Evolutionary conservation across 192 early-diverging fungal species (phyloP), one percentile per base, ranked within the genome.

Genomic region (Phycomyces nitens): DNA sequence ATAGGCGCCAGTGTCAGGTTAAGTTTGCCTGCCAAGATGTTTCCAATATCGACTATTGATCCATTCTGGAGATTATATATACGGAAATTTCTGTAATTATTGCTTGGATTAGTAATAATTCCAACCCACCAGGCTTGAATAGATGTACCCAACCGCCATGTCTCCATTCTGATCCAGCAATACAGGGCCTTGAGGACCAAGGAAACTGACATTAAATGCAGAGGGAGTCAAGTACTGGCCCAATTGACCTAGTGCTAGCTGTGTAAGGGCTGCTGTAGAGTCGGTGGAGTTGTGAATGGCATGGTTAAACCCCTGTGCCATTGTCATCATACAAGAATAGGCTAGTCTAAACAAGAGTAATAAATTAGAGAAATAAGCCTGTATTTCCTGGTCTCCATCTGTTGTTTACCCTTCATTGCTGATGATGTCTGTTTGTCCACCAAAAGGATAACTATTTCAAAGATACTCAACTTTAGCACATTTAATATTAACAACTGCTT

Each of bases 271-370:
- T 22, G 53, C 23, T 11, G 72, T 75, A 9, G 58, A 24, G 15
- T 68, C 58, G 16, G 71, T 53, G 50, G 47, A 56, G 26, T 79
- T 79, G 3, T 69, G 53, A 9, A 77, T 71, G 3, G 71, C 71
- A 53, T 72, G 67, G 18, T 71, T 75, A 47, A 82, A 82, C 1
- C 74, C 77, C 9, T 64, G 47, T 2, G 77, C 80, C 72, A 81
- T 65, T 0, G 70, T 60, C 80, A 82, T 79, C 77, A 82, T 77
- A 53, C 80, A 82, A 10, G 77, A 82, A 49, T 82, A 82, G 15
- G 77, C 80, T 42, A 76, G 34, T 12, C 68, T 70, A 59, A 27
- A 53, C 1, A 47, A 29, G 20, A 50, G 1, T 16, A n/a, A 65
- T 34, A 54, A 42, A 62, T 9, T n/a, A 56, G 21, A n/a, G 11